Base-by-base conservation (phyloP, 2,329 filamentous ascomycete genomes). In the Fusarium sp. region DNA sequence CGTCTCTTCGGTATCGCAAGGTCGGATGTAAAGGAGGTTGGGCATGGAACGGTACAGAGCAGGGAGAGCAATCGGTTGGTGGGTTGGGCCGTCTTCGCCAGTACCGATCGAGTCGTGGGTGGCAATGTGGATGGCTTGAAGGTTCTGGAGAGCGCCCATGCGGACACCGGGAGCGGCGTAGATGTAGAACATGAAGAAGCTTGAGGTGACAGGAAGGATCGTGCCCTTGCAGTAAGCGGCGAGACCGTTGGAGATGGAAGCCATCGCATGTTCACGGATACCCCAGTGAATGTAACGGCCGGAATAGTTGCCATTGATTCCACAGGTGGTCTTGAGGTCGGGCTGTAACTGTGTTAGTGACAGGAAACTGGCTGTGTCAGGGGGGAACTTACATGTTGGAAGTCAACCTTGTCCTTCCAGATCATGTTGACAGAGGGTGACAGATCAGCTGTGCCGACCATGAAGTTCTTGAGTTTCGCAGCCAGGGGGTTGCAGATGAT, bases 181-280 rank as follows among this genome's bases (percentile, higher is more conserved):
- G 26, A 83, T 79, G 73, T 90, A 90, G 79, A 91, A 91, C 87
- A 91, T 91, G 82, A 90, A 90, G 81, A 91, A 91, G 9, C 84
- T 85, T 0, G 87, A 87, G 2, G 89, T 91, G 41, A 90, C 81
- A 0, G 89, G 89, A 13, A 91, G 80, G 71, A 91, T 85, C 0
- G 88, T 89, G 31, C 84, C 86, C 41, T 84, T 86, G 66, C 83
- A 82, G 67, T 84, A 91, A 3, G 90, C 90, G 0, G 90, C 89
- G 8, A 92, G 80, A 7, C 90, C 90, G 77, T 90, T 90, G 12
- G 86, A 85, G 31, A 90, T 87, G 36, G 86, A 81, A 6, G 84
- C 85, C 90, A 92, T 91, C 62, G 89, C 89, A 76, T 91, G 89
- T 73, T 91, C 89, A 10, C 89, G 86, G 61, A 91, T 86, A 44